Base-by-base conservation (phyloP, 108 stramenopile genomes). In the Pseudonitzschia pungens region DNA sequence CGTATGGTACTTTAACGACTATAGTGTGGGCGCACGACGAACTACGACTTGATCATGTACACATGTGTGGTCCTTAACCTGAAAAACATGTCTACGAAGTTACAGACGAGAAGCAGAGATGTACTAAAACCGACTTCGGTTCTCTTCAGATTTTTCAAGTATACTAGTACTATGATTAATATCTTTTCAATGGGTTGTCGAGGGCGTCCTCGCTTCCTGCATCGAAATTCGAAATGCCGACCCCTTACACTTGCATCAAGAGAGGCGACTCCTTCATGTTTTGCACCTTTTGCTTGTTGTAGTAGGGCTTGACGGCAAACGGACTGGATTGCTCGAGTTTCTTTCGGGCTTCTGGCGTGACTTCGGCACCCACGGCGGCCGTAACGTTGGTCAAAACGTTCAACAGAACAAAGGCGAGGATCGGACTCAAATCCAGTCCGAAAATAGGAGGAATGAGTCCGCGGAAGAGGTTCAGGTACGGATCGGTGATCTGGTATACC, bases 391-490 rank as follows among this genome's bases (percentile, higher is more conserved):
- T 81, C 74, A 90, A 28, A 15, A 84, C 78, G 55, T 78, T 86
- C 57, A 90, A 77, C 20, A 84, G 48, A 72, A 90, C 87, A 64
- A 90, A 87, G 4, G 85, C 94, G 58, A 89, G 65, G 53, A 96
- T 82, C 3, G 94, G 90, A 72, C 83, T 84, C 22, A 96, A 71
- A 73, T 96, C 94, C 72, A 96, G 70, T 26, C 94, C 94, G 80
- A 89, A 90, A 26, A 96, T 66, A 8, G 91, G 89, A 24, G 94
- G 94, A 60, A 93, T 90, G 29, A 92, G 79, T 4, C 90, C 91
- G 6, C 94, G 84, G 70, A 96, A 97, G 44, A 92, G 70, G 71
- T 96, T 97, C 50, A 97, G 72, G 75, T 92, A 96, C 9, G 95
- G 95, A 88, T 96, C 97, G 0, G 97, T 96, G 43, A 97, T 90